Percentiles rank a stretch among this genome's conserved stretches.
phyloP scores from a whole-genome alignment of 306 rosid species.

The Abrus pulchellus region DNA sequence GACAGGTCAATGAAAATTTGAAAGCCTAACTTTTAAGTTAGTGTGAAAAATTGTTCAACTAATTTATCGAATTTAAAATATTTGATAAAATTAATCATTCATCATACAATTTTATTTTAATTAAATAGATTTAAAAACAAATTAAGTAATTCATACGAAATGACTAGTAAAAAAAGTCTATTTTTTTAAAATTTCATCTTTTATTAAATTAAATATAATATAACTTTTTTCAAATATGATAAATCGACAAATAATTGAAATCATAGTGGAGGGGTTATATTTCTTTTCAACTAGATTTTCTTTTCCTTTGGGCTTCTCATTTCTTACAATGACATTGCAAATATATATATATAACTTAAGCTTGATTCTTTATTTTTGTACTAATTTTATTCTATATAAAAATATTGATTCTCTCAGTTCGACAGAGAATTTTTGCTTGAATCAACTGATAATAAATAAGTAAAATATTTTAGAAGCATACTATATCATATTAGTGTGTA shows the following conservation, averaged over 20 bases:
- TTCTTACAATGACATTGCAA: not conserved
- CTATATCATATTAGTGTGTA: not conserved
- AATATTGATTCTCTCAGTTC: conserved; percentile 16
- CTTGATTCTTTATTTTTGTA: not conserved
- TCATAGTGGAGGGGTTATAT: not conserved
- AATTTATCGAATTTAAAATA: too few species aligned
- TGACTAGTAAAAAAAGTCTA: too few species aligned
- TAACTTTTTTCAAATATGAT: too few species aligned
- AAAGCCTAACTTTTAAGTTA: not conserved
- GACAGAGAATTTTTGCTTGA: conserved; percentile 50
- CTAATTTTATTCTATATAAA: not conserved
- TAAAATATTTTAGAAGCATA: not conserved
- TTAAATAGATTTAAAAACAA: too few species aligned
- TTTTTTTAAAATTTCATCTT: too few species aligned
- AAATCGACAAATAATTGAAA: too few species aligned
- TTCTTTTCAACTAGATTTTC: conserved; percentile 10
- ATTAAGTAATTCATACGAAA: too few species aligned
- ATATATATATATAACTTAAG: not conserved
- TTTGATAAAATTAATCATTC: too few species aligned
- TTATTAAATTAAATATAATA: too few species aligned
- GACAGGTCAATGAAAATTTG: not conserved
- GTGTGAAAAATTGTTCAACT: too few species aligned
- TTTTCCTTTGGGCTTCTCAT: not conserved
- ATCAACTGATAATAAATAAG: conserved; percentile 4
- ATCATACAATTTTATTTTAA: too few species aligned